These are phyloP conservation scores for Coemansia sp. DNA, from an alignment of 192 early-diverging fungal species.

Conservation along the genomic window DNA sequence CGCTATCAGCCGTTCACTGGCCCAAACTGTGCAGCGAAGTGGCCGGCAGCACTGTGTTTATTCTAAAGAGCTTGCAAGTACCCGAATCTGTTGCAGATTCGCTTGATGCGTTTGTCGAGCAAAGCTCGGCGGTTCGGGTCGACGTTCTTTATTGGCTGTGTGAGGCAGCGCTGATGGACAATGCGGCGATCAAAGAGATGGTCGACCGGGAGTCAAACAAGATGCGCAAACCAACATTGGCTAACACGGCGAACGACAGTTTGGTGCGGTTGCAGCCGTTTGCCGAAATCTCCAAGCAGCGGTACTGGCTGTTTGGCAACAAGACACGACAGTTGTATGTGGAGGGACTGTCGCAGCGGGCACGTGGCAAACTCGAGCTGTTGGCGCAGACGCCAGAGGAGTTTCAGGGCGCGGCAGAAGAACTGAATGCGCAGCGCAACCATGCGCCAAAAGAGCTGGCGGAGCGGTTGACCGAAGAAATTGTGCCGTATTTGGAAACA, in stretches of 20 bases:
- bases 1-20: slow-evolving; percentile 33
- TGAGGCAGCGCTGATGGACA: slow-evolving; percentile 36
- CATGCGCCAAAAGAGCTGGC: slow-evolving; percentile 40
- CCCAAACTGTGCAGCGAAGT: slow-evolving; percentile 40
- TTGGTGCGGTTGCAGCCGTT: slow-evolving; percentile 36
- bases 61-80: slow-evolving; percentile 38
- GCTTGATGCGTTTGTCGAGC: slow-evolving; percentile 32
- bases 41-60: slow-evolving; percentile 21
- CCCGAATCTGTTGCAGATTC: slow-evolving; percentile 47
- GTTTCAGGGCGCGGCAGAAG: slow-evolving; percentile 19
- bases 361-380: slow-evolving; percentile 36
- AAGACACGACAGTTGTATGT: slow-evolving; percentile 47
- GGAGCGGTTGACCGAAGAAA: slow-evolving; percentile 14
- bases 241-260: slow-evolving; percentile 1
- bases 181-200: slow-evolving; percentile 34
- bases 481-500: slow-evolving; percentile 35
- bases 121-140: slow-evolving; percentile 32
- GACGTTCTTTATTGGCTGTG: slow-evolving; percentile 48
- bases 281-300: slow-evolving; percentile 48
- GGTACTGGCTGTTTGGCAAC: slow-evolving; percentile 51
- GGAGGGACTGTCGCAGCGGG: slow-evolving; percentile 35
- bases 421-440: slow-evolving; percentile 23
- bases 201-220: slow-evolving; percentile 33
- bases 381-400: slow-evolving; percentile 43
- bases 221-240: slow-evolving; percentile 21